These are phyloP conservation scores for Cryptococcus sp. DNA, from an alignment of 1,284 basidiomycete genomes.

Conservation along the genomic window DNA sequence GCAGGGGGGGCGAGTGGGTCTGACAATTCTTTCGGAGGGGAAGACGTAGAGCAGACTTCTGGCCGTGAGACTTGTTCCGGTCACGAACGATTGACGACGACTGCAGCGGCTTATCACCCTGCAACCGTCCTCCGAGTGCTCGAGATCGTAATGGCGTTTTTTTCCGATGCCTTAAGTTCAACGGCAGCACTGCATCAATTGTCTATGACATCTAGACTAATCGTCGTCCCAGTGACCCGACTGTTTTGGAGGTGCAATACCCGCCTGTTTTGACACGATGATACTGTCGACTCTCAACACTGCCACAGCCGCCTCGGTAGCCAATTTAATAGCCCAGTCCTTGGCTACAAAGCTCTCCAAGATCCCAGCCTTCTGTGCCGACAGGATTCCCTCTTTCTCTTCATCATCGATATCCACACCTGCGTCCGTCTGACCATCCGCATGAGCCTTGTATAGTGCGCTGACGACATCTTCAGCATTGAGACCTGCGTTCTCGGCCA, in stretches of 20 bases:
- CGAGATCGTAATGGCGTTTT: too few species aligned
- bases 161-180: too few species aligned
- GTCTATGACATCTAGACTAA: neutral
- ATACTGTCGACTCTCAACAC: constrained; percentile 96
- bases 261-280: constrained; percentile 93
- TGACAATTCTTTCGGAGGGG: too few species aligned
- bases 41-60: too few species aligned
- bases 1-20: too few species aligned
- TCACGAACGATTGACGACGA: too few species aligned
- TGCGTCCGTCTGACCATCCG: constrained; percentile 52
- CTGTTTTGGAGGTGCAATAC: constrained; percentile 52
- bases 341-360: constrained; percentile 46
- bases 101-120: too few species aligned
- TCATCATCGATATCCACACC: constrained; percentile 86
- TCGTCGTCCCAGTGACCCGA: constrained; percentile 51
- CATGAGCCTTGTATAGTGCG: constrained; percentile 83
- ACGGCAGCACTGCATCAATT: too few species aligned
- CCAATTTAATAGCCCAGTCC: constrained; percentile 49
- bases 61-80: too few species aligned
- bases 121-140: too few species aligned
- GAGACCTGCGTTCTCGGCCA: constrained; percentile 95
- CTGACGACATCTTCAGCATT: constrained; percentile 91
- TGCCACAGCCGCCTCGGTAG: constrained; percentile 85
- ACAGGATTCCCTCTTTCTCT: constrained; percentile 26
- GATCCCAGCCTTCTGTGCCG: constrained; percentile 21